Conservation (phyloP, 148 eudicot genomes). For the Fagopyrum homotropicum region DNA sequence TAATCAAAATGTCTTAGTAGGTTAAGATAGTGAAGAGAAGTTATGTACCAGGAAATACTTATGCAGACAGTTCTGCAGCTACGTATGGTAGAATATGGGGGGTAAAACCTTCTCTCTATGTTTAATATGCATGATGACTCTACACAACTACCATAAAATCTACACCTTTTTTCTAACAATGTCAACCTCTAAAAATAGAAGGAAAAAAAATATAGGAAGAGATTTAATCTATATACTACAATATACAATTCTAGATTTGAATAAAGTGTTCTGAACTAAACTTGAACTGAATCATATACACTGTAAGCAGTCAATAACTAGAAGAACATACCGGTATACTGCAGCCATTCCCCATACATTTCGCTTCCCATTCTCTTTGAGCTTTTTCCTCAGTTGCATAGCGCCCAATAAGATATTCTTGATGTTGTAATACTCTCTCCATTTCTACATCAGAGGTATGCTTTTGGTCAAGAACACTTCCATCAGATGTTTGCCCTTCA, state of each 20-base stretch:
- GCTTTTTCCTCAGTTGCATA: constrained; percentile 79
- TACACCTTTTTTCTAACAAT: not conserved
- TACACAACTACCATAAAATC: not conserved
- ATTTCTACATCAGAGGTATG: constrained; percentile 35
- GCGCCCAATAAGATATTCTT: constrained; percentile 58
- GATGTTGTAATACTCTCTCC: constrained; percentile 70
- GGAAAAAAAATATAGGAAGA: not conserved
- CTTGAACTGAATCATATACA: constrained; percentile 3
- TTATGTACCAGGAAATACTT: not conserved
- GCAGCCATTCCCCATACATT: constrained; percentile 47
- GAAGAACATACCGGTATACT: constrained; percentile 41
- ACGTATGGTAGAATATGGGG: not conserved
- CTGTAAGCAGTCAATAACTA: not conserved
- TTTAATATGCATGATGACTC: not conserved
- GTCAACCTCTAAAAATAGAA: not conserved
- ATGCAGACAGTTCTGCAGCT: not conserved
- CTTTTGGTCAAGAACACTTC: constrained; percentile 11
- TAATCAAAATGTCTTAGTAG: not conserved
- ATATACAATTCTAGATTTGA: not conserved
- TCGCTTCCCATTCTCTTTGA: constrained; percentile 93
- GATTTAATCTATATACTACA: not conserved
- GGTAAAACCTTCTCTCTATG: not conserved
- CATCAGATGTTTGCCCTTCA: constrained; percentile 21
- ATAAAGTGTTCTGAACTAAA: not conserved
- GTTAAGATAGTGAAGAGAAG: not conserved